Conservation (phyloP, 345 rosid genomes). For the Rhodamnia argentea region DNA sequence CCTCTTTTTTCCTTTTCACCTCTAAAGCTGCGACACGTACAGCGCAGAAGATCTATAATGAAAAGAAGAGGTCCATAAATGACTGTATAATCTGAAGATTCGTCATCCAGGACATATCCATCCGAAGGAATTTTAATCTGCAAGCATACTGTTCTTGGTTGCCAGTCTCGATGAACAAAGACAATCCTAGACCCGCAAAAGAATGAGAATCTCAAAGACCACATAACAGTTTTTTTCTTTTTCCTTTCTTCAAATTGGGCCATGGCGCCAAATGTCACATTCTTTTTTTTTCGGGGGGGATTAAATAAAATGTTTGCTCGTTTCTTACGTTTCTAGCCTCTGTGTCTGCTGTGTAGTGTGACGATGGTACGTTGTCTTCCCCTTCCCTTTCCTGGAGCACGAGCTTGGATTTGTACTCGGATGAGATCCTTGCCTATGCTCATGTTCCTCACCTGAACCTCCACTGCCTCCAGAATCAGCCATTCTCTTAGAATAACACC, state of each 20-base stretch:
- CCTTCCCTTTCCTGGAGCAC: neutral
- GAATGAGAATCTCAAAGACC: neutral
- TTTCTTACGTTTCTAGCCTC: too few species aligned
- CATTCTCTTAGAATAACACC: neutral
- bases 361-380: too few species aligned
- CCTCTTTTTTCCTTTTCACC: neutral
- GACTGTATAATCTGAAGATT: neutral
- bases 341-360: neutral
- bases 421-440: neutral
- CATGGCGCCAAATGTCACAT: neutral
- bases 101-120: neutral
- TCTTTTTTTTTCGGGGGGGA: neutral
- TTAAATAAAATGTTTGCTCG: too few species aligned
- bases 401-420: neutral
- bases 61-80: neutral
- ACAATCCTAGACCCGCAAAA: neutral
- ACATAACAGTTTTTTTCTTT: neutral
- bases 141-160: neutral
- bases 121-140: neutral
- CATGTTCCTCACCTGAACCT: conserved; percentile 28
- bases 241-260: neutral
- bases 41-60: neutral
- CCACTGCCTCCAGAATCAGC: conserved; percentile 1
- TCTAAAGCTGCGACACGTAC: neutral
- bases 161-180: neutral